Base-by-base conservation (phyloP, 225 moss, liverwort and hornwort species). In the Takakia lepidozioides region DNA sequence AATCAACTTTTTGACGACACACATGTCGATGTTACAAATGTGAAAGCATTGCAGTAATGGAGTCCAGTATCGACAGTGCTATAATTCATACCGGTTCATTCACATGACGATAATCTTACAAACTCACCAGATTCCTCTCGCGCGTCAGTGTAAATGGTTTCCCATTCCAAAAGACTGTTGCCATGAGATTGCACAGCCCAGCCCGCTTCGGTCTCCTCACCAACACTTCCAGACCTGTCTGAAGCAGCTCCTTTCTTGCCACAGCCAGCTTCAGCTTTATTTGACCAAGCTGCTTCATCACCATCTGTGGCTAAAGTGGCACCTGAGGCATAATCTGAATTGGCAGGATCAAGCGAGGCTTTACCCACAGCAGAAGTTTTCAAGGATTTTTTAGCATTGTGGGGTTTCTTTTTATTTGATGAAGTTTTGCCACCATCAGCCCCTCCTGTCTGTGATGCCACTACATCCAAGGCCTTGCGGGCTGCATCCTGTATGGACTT, bases 401-500 rank as follows among this genome's bases (percentile, higher is more conserved):
- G 69, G 29, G 84, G 75, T 21, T 62, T 71, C 35, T 83, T 91
- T 64, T 85, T 91, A 42, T 72, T 71, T 25, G 75, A 58, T 20
- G 63, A 48, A 58, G 78, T 51, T 56, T 85, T 83, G 19, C 59
- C 73, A 54, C 60, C 43, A 49, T 71, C 82, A 43, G 55, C 48
- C 46, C 64, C 64, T 58, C 91, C 85, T 16, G 70, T 60, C 61
- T 87, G 87, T 38, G 58, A 56, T 55, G 78, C 70, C 44, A 87
- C 53, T 25, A 73, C 76, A 56, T 91, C 91, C 59, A 91, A 61
- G 28, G 93, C 76, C 66, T 79, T 91, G 19, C 85, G 83, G 18
- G 85, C 81, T 69, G 91, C 83, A 52, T 98, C 98, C 46, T 82
- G 82, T 44, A 98, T 98, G 43, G 91, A 77, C 35, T 83, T 85